Evolutionary conservation across 2,329 filamentous ascomycete species (phyloP).

Genomic region (Aureobasidium sp.): DNA sequence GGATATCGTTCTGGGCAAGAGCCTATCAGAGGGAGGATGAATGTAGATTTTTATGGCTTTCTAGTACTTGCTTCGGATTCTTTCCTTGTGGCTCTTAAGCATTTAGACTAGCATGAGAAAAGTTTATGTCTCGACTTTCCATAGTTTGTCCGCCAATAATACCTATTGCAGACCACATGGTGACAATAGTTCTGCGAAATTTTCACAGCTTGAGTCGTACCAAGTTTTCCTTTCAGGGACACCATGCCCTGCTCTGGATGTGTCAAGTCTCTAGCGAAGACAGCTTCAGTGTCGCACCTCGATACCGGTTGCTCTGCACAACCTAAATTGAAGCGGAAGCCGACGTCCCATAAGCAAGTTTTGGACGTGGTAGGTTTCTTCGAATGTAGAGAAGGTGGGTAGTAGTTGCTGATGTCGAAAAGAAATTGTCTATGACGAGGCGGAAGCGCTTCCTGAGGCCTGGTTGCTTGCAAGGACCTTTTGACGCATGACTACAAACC

Average conservation of each 20-base stretch:
- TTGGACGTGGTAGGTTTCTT: not conserved
- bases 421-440: not conserved
- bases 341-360: no score
- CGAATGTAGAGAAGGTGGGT: not conserved
- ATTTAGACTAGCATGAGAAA: not conserved
- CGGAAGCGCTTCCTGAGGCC: slow-evolving; percentile 1
- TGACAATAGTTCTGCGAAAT: not conserved
- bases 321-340: not conserved
- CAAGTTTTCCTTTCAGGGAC: not conserved
- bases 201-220: not conserved
- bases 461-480: slow-evolving; percentile 43
- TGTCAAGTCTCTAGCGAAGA: not conserved
- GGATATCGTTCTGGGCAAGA: not conserved
- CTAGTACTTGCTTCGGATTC: not conserved
- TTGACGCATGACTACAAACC: slow-evolving; percentile 41
- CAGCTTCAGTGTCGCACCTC: not conserved
- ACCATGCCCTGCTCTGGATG: not conserved
- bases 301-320: not conserved
- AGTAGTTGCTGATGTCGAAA: not conserved
- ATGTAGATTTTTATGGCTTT: not conserved
- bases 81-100: not conserved
- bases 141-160: not conserved
- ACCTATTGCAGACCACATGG: not conserved
- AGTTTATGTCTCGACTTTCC: not conserved
- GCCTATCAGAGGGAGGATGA: not conserved